Evolutionary conservation across 2,329 filamentous ascomycete genomes (phyloP), one percentile per base, ranked within the genome.

Genomic region (Aspergillus arachidicola): DNA sequence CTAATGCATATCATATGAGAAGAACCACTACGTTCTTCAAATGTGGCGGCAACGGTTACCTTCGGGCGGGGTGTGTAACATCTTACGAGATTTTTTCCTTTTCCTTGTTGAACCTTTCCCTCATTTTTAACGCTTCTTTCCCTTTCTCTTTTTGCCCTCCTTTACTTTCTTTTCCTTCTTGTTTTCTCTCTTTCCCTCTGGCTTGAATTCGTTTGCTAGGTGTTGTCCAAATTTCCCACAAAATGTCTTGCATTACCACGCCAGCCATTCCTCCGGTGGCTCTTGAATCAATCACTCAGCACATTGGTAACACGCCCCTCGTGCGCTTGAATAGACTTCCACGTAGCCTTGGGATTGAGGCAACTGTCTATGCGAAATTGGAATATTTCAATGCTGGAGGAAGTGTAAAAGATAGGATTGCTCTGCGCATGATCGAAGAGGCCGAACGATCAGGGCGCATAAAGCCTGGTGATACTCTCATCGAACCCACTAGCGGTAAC

Each of bases 401-500:
- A 68, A 95, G 91, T 75, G 91, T 97, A 75, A 97, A 97, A 81
- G 94, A 97, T 81, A 87, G 94, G 65, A 99, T 99, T 76, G 95
- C 95, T 26, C 82, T 97, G 76, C 91, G 95, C 74, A 99, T 99
- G 95, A 91, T 99, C 66, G 94, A 98, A 81, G 91, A 94, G 78
- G 95, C 95, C 16, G 95, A 99, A 85, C 89, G 87, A 75, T 90
- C 87, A 58, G 95, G 95, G 53, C 89, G 94, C 68, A 97, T 99
- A 81, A 97, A 95, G 85, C 95, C 95, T 32, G 95, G 94, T 61
- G 94, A 98, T 80, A 98, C 93, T 58, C 83, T 99, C 73, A 99
- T 99, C 75, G 95, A 99, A 85, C 95, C 95, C 11, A 99, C 95
- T 55, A 97, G 93, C 75, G 95, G 95, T 60, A 99, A 99, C 79